Evolutionary conservation across 495 filamentous ascomycete genomes (phyloP), one percentile per base, ranked within the genome.

Genomic region (Entonaema liquescens): DNA sequence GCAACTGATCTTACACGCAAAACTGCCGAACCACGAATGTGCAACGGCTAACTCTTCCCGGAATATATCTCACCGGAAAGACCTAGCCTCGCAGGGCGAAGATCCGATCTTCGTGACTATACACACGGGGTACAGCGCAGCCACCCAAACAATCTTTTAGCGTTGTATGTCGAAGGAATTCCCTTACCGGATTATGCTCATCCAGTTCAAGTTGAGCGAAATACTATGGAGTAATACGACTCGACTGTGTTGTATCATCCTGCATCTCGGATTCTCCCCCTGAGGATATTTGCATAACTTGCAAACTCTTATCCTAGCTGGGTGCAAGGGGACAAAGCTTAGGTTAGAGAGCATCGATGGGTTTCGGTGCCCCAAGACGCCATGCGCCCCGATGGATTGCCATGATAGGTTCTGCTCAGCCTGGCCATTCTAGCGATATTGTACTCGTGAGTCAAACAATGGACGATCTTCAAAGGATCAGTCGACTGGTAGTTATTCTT

Each of bases 1-100:
- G 61, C 61, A 56, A 58, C 47, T 62, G 70, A 72, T 68, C 60
- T 68, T 26, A 49, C 54, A 68, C 68, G 57, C 23, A 59, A 68
- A 68, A 64, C 65, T 67, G 56, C 65, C 70, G 61, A 65, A 26
- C 59, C 2, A 61, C 56, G 31, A 19, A 21, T 33, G 19, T 61
- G 52, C 47, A 61, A 59, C 59, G 47, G 52, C 47, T 65, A 58
- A 19, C 63, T 53, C 17, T 36, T 67, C 49, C 29, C 17, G 56
- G 29, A 52, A 55, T 36, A 5, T 50, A n/a, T 59, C 49, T 25
- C 55, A 29, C 47, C 47, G 31, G 56, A 42, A 50, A 49, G 31
- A 59, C 23, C 15, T 67, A 53, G 44, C 54, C 8, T 59, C 47
- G 35, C 42, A 55, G 13, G 40, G 31, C 38, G 42, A 47, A 26